Conservation (phyloP, 306 rosid species). For the Arachis stenosperma region DNA sequence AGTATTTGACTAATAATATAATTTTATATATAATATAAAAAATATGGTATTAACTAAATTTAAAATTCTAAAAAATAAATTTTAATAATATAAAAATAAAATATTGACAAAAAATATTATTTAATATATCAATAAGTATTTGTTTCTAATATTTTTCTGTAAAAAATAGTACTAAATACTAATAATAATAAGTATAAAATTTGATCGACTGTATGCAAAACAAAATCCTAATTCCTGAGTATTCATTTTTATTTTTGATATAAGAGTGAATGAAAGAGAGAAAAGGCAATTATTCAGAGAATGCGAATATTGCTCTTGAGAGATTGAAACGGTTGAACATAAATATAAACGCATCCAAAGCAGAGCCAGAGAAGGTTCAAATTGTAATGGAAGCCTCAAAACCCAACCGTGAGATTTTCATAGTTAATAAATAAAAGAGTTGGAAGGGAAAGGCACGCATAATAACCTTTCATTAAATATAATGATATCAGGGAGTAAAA, state of each 20-base stretch:
- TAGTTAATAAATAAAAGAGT: neutral
- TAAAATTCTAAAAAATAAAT: too few relatives aligned
- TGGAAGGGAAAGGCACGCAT: neutral
- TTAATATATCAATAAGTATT: too few relatives aligned
- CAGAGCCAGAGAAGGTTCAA: constrained; percentile 16
- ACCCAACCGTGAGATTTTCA: neutral
- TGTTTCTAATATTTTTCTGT: too few relatives aligned
- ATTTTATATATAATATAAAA: too few relatives aligned
- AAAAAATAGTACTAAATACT: neutral
- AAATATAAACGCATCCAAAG: constrained; percentile 22
- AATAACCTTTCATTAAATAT: neutral
- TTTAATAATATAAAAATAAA: too few relatives aligned
- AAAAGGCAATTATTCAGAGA: constrained; percentile 34
- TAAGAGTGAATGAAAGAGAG: constrained; percentile 11
- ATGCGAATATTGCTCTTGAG: constrained; percentile 32
- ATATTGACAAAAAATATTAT: too few relatives aligned
- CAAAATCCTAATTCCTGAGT: neutral
- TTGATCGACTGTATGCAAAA: neutral
- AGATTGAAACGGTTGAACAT: constrained; percentile 27
- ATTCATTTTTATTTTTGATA: neutral
- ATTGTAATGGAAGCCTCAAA: constrained; percentile 27
- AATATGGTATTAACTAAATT: too few relatives aligned
- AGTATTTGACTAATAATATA: too few relatives aligned
- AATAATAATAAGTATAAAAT: neutral
- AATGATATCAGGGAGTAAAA: constrained; percentile 19